Conservation (phyloP, 2,329 filamentous ascomycete species). For the Aspergillus novoparasiticus region DNA sequence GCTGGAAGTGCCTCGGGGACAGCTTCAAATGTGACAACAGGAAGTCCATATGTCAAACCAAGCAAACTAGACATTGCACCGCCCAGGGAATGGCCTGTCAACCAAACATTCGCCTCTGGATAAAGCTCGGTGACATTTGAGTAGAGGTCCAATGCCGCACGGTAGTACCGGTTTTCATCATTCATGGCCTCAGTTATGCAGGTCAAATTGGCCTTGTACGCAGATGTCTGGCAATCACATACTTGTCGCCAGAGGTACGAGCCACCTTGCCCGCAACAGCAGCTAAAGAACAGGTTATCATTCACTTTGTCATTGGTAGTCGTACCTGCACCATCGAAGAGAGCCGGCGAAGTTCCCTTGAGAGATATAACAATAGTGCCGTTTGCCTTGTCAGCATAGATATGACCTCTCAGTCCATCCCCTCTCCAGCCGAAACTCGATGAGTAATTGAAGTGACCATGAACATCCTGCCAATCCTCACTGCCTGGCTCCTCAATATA, state of each 20-base stretch:
- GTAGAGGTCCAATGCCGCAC: slow-evolving; percentile 84
- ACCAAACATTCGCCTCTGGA: slow-evolving; percentile 80
- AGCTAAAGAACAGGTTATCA: slow-evolving; percentile 97
- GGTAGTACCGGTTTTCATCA: slow-evolving; percentile 89
- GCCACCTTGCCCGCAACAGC: slow-evolving; percentile 92
- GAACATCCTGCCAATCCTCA: slow-evolving; percentile 81
- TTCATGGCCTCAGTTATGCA: slow-evolving; percentile 76
- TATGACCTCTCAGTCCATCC: slow-evolving; percentile 87
- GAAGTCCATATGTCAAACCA: slow-evolving; percentile 86
- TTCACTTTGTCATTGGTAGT: slow-evolving; percentile 98
- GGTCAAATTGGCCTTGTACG: slow-evolving; percentile 89
- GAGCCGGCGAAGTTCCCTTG: slow-evolving; percentile 86
- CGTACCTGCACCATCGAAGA: slow-evolving; percentile 95
- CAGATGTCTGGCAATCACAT: slow-evolving; percentile 85
- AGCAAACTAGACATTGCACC: slow-evolving; percentile 87
- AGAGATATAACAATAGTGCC: slow-evolving; percentile 86
- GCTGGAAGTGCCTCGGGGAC: slow-evolving; percentile 89
- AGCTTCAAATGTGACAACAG: slow-evolving; percentile 90
- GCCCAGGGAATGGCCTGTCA: slow-evolving; percentile 89
- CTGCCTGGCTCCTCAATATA: slow-evolving; percentile 75
- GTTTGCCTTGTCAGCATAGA: slow-evolving; percentile 85
- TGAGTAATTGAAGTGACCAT: slow-evolving; percentile 78
- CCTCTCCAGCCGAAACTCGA: slow-evolving; percentile 89
- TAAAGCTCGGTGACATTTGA: slow-evolving; percentile 90
- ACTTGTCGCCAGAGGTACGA: slow-evolving; percentile 89